Conservation (phyloP, 352 stramenopile genomes). For the Thraustotheca clavata region DNA sequence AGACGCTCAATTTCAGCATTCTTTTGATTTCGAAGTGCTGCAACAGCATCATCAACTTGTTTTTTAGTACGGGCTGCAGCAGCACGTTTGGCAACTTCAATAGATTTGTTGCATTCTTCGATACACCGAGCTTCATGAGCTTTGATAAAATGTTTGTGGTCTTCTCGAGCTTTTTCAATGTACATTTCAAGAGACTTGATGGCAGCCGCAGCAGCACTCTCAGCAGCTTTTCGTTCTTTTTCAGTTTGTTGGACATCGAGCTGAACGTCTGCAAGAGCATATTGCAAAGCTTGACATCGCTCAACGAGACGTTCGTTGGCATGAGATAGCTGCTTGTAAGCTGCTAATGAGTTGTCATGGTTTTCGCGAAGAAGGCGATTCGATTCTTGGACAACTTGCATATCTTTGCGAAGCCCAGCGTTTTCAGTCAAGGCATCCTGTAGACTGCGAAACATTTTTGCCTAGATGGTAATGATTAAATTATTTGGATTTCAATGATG, state of each 20-base stretch:
- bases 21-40: conserved; percentile 46
- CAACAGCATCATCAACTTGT: conserved; percentile 40
- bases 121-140: conserved; percentile 61
- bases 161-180: conserved; percentile 39
- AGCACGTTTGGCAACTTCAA: conserved; percentile 48
- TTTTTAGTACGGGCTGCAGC: conserved; percentile 48
- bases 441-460: conserved; percentile 38
- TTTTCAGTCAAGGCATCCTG: conserved; percentile 70
- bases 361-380: conserved; percentile 34
- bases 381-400: conserved; percentile 39
- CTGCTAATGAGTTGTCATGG: not conserved
- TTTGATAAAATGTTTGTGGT: conserved; percentile 35
- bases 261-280: not conserved
- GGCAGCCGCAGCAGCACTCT: conserved; percentile 28
- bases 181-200: conserved; percentile 38
- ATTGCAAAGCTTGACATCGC: conserved; percentile 2
- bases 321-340: not conserved
- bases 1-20: conserved; percentile 73
- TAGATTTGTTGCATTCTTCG: conserved; percentile 69
- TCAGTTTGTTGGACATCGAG: conserved; percentile 14
- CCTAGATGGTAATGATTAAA: not conserved
- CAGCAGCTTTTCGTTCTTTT: conserved; percentile 9
- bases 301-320: not conserved
- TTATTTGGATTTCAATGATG: not conserved
- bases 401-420: conserved; percentile 59